Evolutionary conservation across 768 basidiomycete genomes (phyloP), one percentile per base, ranked within the genome.

Genomic region (Podaxis pistillaris): DNA sequence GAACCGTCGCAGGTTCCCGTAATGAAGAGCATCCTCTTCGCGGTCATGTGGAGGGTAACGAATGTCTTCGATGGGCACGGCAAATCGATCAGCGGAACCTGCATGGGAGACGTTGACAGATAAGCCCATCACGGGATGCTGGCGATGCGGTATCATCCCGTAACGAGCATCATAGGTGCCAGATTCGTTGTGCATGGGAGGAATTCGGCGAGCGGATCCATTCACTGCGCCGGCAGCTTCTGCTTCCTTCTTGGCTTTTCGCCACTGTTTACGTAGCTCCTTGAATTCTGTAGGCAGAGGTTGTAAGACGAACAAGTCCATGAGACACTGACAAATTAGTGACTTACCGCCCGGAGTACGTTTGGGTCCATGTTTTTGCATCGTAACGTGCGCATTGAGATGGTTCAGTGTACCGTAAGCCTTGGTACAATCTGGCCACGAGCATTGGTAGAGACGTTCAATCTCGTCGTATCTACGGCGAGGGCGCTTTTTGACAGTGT

Each of bases 371-470:
- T 99, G 96, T 74, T 92, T 92, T 74, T 98, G 96, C 93, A 97
- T 97, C n/a, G 88, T 90, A 62, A 98, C 94, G 73, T 99, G 96
- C 33, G 95, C 94, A 72, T 99, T 99, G 64, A 99, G 82, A 75
- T 99, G 96, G 72, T 99, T 98, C 54, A 98, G 81, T 3, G 95
- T 97, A 33, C 95, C 95, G 70, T 96, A 97, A 28, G 91, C 83
- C 77, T 96, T 96, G 60, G 86, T 81, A 66, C 87, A 89, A 49
- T 86, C 81, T 3, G 83, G 84, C 84, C 87, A 93, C 55, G 89
- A 88, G 79, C 96, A 98, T 60, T 85, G 84, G 72, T 98, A 98
- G 57, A 96, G 76, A 28, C 96, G 86, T 76, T 97, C 95, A 67
- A 98, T 97, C 82, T 98, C 96, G 73, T 98, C 96, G 74, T 92